Base-by-base conservation (phyloP, 2,329 filamentous ascomycete genomes). In the Fusarium sp. region DNA sequence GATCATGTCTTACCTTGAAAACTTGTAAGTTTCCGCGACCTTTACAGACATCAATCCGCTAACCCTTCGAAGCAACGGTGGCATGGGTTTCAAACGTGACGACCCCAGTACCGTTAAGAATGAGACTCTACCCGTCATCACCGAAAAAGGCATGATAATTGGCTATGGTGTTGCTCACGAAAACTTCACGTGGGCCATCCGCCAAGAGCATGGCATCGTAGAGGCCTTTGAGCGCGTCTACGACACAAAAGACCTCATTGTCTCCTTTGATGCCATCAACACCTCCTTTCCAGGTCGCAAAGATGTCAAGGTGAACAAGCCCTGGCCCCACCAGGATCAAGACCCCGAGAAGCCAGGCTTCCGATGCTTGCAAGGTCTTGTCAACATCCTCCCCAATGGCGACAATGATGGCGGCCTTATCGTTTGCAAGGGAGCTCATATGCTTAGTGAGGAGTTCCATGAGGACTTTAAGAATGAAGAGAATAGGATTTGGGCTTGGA, bases 131-230 rank as follows among this genome's bases (percentile, higher is more conserved):
- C 59, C 59, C 1, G 18, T 62, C 1, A 62, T 62, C 1, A 62
- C 57, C 2, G 59, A 62, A 1, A 62, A 62, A 1, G 59, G 59
- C 4, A 62, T 62, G 59, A 62, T 62, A 5, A 62, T 45, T 2
- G 59, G 57, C 16, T 62, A 62, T 8, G 59, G 59, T 3, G 36
- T 62, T 7, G 57, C 47, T 3, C 59, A 62, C 13, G 59, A 62
- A 12, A 31, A 34, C 11, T 62, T 62, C 31, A 40, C 59, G 3
- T 62, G 47, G 59, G 26, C 36, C 4, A 62, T 62, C 10, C 59
- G 59, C 2, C 59, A 62, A n/a, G 59, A 62, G 3, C 57, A 57
- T 0, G 57, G 57, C 0, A 36, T 62, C 1, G n/a, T 62, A 1
- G 59, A 62, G 1, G 59, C 59, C 6, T 62, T 62, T 1, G 59